These are phyloP conservation scores for Corymbia calophylla DNA, from an alignment of 441 rosid genomes.

Conservation along the genomic window DNA sequence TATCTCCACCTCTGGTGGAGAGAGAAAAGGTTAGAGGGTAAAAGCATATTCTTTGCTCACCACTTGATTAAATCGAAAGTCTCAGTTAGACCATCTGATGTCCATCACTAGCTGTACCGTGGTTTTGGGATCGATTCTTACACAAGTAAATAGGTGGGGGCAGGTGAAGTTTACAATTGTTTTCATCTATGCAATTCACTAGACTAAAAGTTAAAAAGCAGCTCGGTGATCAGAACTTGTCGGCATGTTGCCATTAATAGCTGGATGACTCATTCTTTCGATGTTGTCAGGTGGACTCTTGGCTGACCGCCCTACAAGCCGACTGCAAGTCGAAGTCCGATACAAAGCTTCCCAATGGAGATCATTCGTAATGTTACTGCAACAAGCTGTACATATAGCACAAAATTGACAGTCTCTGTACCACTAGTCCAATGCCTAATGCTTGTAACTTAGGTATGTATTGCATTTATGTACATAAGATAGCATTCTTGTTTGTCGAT, in stretches of 20 bases:
- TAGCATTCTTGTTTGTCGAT: neutral
- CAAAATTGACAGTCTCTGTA: neutral
- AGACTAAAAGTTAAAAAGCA: neutral
- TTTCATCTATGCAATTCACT: neutral
- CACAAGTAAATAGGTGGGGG: neutral
- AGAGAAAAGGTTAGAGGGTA: neutral
- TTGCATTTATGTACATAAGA: conserved; percentile 27
- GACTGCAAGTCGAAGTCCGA: conserved; percentile 43
- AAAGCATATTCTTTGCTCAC: neutral
- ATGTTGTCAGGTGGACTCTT: conserved; percentile 52
- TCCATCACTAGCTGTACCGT: neutral
- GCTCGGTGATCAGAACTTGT: neutral
- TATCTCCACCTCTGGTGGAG: neutral
- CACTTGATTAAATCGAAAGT: neutral
- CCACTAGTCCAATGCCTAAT: neutral
- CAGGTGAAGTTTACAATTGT: neutral
- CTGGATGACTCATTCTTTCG: neutral
- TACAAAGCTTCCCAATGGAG: conserved; percentile 27
- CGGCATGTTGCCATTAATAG: neutral
- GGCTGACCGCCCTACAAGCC: conserved; percentile 48
- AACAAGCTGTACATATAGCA: conserved; percentile 15
- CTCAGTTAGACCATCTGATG: neutral
- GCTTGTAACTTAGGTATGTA: conserved; percentile 13
- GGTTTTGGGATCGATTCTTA: neutral
- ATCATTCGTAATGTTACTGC: conserved; percentile 8